Percentiles rank a stretch among this genome's conserved stretches.
phyloP scores from a whole-genome alignment of 2,329 filamentous ascomycete species.

The Sclerotinia subarctica region DNA sequence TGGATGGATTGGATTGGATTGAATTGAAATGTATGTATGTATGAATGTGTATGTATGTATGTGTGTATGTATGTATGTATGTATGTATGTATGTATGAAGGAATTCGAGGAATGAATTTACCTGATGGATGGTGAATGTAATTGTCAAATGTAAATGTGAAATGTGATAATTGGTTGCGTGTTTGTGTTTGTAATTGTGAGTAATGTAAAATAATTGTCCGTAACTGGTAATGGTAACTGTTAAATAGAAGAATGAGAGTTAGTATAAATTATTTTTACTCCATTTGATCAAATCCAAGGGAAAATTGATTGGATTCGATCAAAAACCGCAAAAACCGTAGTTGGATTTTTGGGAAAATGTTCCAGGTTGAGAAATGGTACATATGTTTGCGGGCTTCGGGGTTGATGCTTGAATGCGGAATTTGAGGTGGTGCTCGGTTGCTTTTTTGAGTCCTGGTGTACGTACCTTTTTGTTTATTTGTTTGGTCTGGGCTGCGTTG shows the following conservation, averaged over 20 bases:
- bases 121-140: background rate
- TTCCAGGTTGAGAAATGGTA: slow-evolving; percentile 6
- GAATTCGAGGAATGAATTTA: slow-evolving; percentile 12
- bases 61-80: too few relatives aligned
- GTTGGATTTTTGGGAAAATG: background rate
- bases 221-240: background rate
- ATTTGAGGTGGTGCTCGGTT: background rate
- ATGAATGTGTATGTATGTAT: too few relatives aligned
- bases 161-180: background rate
- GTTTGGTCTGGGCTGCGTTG: too few relatives aligned
- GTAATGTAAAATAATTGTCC: background rate
- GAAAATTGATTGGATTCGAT: background rate
- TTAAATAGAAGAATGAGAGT: background rate
- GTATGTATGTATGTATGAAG: background rate
- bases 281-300: background rate
- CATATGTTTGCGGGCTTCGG: background rate
- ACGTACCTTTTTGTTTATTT: background rate
- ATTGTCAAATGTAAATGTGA: background rate
- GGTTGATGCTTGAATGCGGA: slow-evolving; percentile 4
- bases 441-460: slow-evolving; percentile 5
- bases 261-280: background rate
- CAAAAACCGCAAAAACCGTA: background rate
- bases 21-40: slow-evolving; percentile 18
- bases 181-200: background rate
- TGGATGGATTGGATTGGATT: slow-evolving; percentile 21